phyloP scores from a whole-genome alignment of 768 basidiomycete species.

The Phaeolepiota aurea region DNA sequence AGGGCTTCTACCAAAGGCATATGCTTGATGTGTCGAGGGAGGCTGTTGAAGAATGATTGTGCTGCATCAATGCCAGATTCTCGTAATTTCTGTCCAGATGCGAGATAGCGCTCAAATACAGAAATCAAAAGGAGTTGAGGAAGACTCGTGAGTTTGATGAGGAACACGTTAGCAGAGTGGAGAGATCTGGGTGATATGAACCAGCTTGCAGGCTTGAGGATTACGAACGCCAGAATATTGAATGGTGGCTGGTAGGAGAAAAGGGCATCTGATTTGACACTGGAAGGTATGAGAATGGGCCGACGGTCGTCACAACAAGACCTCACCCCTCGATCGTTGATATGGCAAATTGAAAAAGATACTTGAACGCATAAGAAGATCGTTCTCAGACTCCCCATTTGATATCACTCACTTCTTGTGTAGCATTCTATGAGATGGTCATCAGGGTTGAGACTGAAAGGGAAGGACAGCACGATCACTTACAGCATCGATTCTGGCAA shows the following conservation, averaged over 20 bases:
- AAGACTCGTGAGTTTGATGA: conserved; percentile 79
- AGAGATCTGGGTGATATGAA: conserved; percentile 66
- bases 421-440: conserved; percentile 27
- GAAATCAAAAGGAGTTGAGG: conserved; percentile 72
- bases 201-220: conserved; percentile 76
- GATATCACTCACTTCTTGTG: conserved; percentile 37
- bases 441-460: neutral
- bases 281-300: conserved; percentile 20
- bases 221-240: conserved; percentile 71
- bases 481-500: conserved; percentile 69
- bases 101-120: conserved; percentile 69
- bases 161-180: conserved; percentile 80
- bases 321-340: conserved; percentile 80
- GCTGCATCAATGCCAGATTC: conserved; percentile 44
- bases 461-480: conserved; percentile 9
- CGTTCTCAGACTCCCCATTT: too few species aligned
- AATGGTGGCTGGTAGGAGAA: conserved; percentile 92
- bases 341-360: conserved; percentile 82
- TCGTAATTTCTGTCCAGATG: conserved; percentile 39
- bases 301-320: too few species aligned
- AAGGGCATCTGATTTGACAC: conserved; percentile 83
- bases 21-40: conserved; percentile 65
- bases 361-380: conserved; percentile 47
- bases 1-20: conserved; percentile 72
- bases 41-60: conserved; percentile 48